Evolutionary conservation across 768 basidiomycete genomes (phyloP), one percentile per base, ranked within the genome.

Genomic region (Mycena latifolia): DNA sequence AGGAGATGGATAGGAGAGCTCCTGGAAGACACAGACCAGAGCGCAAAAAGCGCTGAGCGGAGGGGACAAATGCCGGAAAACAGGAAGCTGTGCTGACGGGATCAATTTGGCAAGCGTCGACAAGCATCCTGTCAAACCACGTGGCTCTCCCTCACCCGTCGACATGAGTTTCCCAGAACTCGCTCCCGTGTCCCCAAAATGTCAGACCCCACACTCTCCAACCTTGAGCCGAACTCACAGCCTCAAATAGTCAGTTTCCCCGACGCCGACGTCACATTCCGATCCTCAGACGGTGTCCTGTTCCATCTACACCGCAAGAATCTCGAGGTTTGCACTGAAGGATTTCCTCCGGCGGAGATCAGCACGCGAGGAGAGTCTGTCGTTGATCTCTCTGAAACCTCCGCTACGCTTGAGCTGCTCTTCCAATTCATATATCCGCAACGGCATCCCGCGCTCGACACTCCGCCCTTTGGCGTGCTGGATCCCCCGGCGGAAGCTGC

Each of bases 301-400:
- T 70, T 63, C 22, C 2, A 25, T 22, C 37, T 70, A 10, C 69
- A 70, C 52, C 62, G 48, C 0, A 46, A 24, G n/a, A 68, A 70
- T 54, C 65, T 70, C 27, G n/a, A 63, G 43, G 43, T 37, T 12
- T 20, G 29, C 22, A 39, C 69, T 3, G 66, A 58, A 11, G 66
- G 47, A 4, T 70, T 70, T 22, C 63, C 67, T 33, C 67, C 63
- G 3, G 33, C 46, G 8, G 54, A 48, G 11, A 7, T 58, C 11
- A 0, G 55, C 0, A 33, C 53, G 2, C 5, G 25, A 3, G 53
- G 45, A 15, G 63, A 68, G 18, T 18, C 52, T 2, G 22, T 29
- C 10, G 12, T 14, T 2, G n/a, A n/a, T n/a, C 56, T 68, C 2
- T 18, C 54, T 3, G 66, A 68, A 39, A 56, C 31, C 6, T 46